Evolutionary conservation across 148 eudicot species (phyloP), one percentile per base, ranked within the genome.

Genomic region (Dysphania ambrosioides): DNA sequence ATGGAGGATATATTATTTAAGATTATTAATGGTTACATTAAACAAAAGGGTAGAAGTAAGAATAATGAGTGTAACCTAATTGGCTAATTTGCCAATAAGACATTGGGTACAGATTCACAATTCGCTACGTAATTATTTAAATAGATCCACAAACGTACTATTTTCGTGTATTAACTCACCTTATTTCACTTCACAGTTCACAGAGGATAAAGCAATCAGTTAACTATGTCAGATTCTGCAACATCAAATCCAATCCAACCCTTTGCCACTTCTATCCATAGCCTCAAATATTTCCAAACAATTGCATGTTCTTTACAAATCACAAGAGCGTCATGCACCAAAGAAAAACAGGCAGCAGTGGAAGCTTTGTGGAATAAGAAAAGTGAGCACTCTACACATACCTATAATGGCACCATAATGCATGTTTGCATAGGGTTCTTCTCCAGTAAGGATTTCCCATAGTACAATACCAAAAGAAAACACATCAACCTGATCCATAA

Each of bases 341-440:
- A n/a, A n/a, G n/a, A n/a, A n/a, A n/a, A n/a, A n/a, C n/a, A n/a
- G n/a, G n/a, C n/a, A n/a, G n/a, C n/a, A n/a, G n/a, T n/a, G n/a
- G n/a, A n/a, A n/a, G n/a, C n/a, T n/a, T n/a, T n/a, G n/a, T n/a
- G n/a, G n/a, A n/a, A n/a, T n/a, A n/a, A n/a, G n/a, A n/a, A n/a
- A n/a, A n/a, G n/a, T n/a, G n/a, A n/a, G n/a, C n/a, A n/a, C n/a
- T 31, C 58, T 26, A 70, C 21, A 24, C 40, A 30, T 82, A 95
- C 99, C 99, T 84, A 95, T 92, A 42, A 95, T 89, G 71, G 99
- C 97, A 65, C 99, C 99, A 81, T 95, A 92, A 75, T 95, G 97
- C 99, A 95, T 95, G 86, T 89, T 95, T n/a, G 96, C 96, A 76
- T 95, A 95, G 49, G 99, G 99, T 85, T 95, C 99, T 78, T 95